Evolutionary conservation across 75 land plant genomes (phyloP), one percentile per base, ranked within the genome.

Genomic region (Sequoia sempervirens): DNA sequence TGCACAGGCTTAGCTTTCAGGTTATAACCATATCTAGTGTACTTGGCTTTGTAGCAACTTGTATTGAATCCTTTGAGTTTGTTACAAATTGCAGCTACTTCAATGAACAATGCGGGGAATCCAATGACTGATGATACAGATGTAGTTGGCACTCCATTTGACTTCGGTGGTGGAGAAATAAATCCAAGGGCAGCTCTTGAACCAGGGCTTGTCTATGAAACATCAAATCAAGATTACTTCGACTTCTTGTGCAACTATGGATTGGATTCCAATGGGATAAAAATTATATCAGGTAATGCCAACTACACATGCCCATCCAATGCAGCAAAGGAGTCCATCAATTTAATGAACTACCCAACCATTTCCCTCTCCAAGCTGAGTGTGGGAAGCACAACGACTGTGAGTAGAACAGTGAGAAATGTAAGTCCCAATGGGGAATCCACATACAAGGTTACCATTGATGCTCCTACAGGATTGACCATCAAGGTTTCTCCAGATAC

Each of bases 181-280:
- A 87, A 83, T 72, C 90, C 92, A 34, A 58, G 84, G 3, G 86
- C 50, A 23, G 87, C 93, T 45, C 46, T 90, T 17, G 74, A 92
- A 56, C 97, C 96, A 38, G 96, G 97, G 2, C 90, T 95, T 18
- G 83, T 95, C 13, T 95, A 94, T 69, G 94, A 92, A 52, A 84
- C 84, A 26, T 82, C 75, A 15, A 76, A 74, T 1, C 52, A 79
- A 13, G 96, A 95, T 13, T 94, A 92, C 85, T 46, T 87, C 43
- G 86, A 73, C 10, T 94, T 89, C 79, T 90, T 95, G 40, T 95
- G 97, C 86, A 83, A 89, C 81, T 84, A 83, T 43, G 93, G 94
- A n/a, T 92, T 92, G 84, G 64, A 87, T 40, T 18, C 82, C 10
- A 52, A 80, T 11, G 52, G 68, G 26, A 88, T 92, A 2, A 86